Evolutionary conservation across 192 early-diverging fungal species (phyloP).

Genomic region (Backusella tuberculispora): DNA sequence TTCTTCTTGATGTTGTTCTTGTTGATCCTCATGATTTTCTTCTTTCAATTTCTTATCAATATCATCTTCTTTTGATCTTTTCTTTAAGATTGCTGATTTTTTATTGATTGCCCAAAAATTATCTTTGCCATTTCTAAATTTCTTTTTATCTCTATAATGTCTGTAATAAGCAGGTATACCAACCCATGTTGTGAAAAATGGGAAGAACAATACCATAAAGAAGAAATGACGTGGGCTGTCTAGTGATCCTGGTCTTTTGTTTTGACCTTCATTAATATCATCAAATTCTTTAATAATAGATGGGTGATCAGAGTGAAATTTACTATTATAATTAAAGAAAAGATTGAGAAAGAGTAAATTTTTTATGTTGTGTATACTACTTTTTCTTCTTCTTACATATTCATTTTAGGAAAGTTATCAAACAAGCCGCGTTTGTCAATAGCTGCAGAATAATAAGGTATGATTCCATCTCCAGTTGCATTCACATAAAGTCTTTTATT

Average conservation of each 20-base stretch:
- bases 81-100: neutral
- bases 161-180: conserved; percentile 4
- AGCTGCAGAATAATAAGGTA: neutral
- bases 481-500: conserved; percentile 1
- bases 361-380: neutral
- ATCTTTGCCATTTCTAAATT: neutral
- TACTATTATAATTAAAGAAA: neutral
- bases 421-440: conserved; percentile 9
- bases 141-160: neutral
- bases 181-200: neutral
- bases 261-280: neutral
- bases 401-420: conserved; percentile 10
- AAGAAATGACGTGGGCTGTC: conserved; percentile 1
- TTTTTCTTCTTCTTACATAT: neutral
- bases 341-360: neutral
- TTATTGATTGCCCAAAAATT: neutral
- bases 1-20: too few relatives aligned
- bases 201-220: neutral
- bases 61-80: neutral
- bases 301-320: neutral
- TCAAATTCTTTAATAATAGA: conserved; percentile 8
- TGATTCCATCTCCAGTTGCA: conserved; percentile 3
- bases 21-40: neutral
- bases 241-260: neutral
- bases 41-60: neutral